Conservation (phyloP, 257 asterid species). For the Solanum medicagineum region DNA sequence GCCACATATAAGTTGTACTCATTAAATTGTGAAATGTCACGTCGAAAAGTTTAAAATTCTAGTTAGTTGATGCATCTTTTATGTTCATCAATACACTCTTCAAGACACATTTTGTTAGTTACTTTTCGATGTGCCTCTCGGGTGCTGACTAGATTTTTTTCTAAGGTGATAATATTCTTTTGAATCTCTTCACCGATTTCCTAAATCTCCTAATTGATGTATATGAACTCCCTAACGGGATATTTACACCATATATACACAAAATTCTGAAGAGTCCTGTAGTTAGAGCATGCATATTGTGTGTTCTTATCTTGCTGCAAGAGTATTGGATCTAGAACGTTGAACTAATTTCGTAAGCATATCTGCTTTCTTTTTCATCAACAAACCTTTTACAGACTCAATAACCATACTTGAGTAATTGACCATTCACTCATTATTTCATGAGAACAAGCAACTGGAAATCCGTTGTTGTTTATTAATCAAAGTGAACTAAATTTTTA, state of each 20-base stretch:
- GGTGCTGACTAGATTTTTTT: neutral
- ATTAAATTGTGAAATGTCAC: neutral
- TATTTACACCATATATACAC: neutral
- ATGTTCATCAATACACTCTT: neutral
- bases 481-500: neutral
- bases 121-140: neutral
- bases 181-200: neutral
- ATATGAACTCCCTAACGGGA: neutral
- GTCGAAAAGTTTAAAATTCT: neutral
- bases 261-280: neutral
- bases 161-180: neutral
- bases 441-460: neutral
- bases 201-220: neutral
- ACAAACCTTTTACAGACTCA: neutral
- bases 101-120: neutral
- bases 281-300: neutral
- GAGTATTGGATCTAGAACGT: neutral
- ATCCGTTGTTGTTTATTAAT: neutral
- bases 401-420: neutral
- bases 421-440: neutral
- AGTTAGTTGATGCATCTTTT: neutral
- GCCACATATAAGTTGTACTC: neutral
- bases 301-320: neutral
- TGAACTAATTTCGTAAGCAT: neutral
- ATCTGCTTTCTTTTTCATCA: neutral